phyloP scores from a whole-genome alignment of 2,329 filamentous ascomycete species.

The Fusarium brachygibbosum region DNA sequence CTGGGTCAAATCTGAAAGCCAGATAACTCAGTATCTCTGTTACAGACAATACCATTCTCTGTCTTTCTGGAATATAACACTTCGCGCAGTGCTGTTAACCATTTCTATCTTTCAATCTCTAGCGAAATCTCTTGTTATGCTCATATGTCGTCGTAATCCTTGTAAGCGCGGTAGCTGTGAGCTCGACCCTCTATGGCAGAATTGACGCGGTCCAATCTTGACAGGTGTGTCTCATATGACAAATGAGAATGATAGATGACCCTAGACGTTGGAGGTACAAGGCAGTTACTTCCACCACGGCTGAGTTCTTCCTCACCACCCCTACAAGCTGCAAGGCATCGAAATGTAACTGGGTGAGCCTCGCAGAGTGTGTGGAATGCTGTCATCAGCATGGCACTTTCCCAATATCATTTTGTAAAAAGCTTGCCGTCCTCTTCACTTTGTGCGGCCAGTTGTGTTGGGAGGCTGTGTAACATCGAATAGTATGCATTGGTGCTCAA shows the following conservation, averaged over 20 bases:
- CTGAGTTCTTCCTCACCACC: not conserved
- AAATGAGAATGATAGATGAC: conserved; percentile 1
- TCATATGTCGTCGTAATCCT: conserved; percentile 20
- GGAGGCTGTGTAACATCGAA: not conserved
- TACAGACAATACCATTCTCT: not conserved
- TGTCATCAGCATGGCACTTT: not conserved
- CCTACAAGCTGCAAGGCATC: conserved; percentile 25
- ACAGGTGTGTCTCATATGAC: not conserved
- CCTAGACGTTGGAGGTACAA: conserved; percentile 18
- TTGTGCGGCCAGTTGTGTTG: not conserved
- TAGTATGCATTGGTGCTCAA: not conserved
- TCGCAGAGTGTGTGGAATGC: not conserved
- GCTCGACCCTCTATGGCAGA: not conserved
- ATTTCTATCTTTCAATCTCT: not conserved
- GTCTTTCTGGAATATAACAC: not conserved
- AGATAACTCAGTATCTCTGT: not conserved
- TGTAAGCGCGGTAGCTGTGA: conserved; percentile 2
- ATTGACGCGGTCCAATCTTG: not conserved
- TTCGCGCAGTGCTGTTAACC: not conserved
- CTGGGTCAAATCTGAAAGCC: not conserved
- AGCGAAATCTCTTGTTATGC: not conserved
- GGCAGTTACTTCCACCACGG: not conserved
- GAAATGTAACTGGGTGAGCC: conserved; percentile 1
- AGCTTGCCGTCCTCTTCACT: not conserved
- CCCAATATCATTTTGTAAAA: not conserved